Evolutionary conservation across 176 grass and related monocot genomes (phyloP).

Genomic region (Aegilops tauschii): DNA sequence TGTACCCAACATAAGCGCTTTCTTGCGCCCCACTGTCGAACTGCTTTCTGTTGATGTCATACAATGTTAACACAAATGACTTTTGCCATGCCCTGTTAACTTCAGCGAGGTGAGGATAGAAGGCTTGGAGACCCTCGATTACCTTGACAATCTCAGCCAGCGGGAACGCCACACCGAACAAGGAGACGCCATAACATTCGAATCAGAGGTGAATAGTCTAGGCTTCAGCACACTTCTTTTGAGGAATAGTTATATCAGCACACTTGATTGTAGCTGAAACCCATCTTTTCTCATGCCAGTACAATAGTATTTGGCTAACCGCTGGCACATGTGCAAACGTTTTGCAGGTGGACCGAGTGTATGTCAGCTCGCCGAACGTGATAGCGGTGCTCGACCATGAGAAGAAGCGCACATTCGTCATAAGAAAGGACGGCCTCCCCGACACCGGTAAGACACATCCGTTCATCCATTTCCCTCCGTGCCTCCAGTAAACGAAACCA

Average conservation of each 20-base stretch:
- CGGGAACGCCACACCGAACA: conserved; percentile 80
- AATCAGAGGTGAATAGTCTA: conserved; percentile 63
- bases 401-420: conserved; percentile 84
- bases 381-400: conserved; percentile 94
- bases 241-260: too few species aligned
- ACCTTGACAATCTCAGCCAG: conserved; percentile 80
- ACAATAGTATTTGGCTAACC: too few species aligned
- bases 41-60: neutral
- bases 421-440: conserved; percentile 84
- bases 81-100: neutral
- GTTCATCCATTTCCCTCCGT: neutral
- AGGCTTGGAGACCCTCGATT: conserved; percentile 94
- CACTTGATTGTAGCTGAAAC: too few species aligned
- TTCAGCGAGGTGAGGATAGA: conserved; percentile 94
- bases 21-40: neutral
- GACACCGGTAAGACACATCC: conserved; percentile 59
- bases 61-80: neutral
- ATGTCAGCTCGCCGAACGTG: conserved; percentile 78
- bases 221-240: too few species aligned
- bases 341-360: conserved; percentile 76
- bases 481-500: neutral
- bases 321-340: too few species aligned
- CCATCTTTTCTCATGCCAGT: too few species aligned
- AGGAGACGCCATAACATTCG: conserved; percentile 94
- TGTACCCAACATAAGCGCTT: neutral